Percentiles rank a stretch among this genome's conserved stretches.
These are phyloP conservation scores for Zalerion maritima DNA, from an alignment of 495 filamentous ascomycete genomes.

Conservation along the genomic window DNA sequence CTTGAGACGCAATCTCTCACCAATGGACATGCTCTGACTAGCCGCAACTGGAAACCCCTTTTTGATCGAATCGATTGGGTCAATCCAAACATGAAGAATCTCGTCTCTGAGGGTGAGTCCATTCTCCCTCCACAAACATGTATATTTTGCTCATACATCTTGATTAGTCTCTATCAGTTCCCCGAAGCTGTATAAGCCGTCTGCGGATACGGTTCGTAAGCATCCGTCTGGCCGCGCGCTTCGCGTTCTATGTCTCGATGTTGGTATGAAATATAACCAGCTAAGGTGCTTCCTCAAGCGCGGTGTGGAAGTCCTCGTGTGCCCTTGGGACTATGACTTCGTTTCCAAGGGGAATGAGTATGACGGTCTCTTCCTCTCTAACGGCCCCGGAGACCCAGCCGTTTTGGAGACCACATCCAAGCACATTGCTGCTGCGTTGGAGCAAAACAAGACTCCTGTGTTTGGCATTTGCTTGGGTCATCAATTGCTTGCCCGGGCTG, in stretches of 20 bases:
- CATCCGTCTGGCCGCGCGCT: constrained; percentile 77
- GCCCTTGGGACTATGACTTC: constrained; percentile 94
- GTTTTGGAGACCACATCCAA: constrained; percentile 61
- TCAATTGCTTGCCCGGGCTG: constrained; percentile 80
- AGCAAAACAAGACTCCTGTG: constrained; percentile 65
- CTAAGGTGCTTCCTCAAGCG: constrained; percentile 77
- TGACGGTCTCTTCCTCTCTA: constrained; percentile 93
- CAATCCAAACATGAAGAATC: constrained; percentile 80
- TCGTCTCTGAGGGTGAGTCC: constrained; percentile 80
- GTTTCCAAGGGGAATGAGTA: constrained; percentile 60
- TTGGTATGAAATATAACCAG: constrained; percentile 96
- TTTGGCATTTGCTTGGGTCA: constrained; percentile 97
- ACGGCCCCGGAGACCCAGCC: constrained; percentile 91
- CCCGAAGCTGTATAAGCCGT: constrained; percentile 67
- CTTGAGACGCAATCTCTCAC: constrained; percentile 44
- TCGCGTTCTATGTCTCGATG: constrained; percentile 83
- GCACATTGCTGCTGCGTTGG: constrained; percentile 56
- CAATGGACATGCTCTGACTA: constrained; percentile 26
- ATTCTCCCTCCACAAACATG: constrained; percentile 5
- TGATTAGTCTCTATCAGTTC: constrained; percentile 67
- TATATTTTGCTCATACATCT: constrained; percentile 17
- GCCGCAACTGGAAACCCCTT: constrained; percentile 42
- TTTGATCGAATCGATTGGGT: constrained; percentile 77
- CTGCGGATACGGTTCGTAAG: constrained; percentile 47
- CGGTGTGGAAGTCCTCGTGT: constrained; percentile 88